Evolutionary conservation across 805 yeast species (phyloP), one percentile per base, ranked within the genome.

Genomic region (Sungouiozyma intestinalis): DNA sequence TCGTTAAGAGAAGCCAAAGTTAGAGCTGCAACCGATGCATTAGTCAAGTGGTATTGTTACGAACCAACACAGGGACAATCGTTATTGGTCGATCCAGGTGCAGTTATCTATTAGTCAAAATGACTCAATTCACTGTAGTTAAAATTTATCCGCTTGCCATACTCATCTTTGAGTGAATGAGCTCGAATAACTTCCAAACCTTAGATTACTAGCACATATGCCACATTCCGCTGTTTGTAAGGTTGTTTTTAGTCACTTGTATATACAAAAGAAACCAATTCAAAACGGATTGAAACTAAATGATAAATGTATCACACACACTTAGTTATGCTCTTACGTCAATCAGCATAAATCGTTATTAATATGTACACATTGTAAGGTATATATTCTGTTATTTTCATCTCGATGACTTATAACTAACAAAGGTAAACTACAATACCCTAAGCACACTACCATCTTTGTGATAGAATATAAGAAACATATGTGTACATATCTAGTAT

Each of bases 21-120:
- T 34, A 77, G 95, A 63, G 92, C 96, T 31, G 85, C 87, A 41
- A 94, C 87, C 29, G 82, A 83, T 62, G 88, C 97, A 29, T 75
- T 92, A 60, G 80, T 86, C 71, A 77, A 85, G 45, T 92, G 92
- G 81, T 92, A 92, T 67, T 73, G 94, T 56, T 92, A 92, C 64
- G 77, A 82, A 48, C 97, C 97, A 14, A 62, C 81, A 37, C 72
- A 72, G 47, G 38, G 18, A 14, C 70, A 69, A 45, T 61, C 75
- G 34, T 92, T 94, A 21, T 61, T 67, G 29, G 58, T 68, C 38
- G 73, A 69, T 49, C 70, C 63, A 41, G 74, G 73, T 48, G 63
- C 66, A 40, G 71, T 69, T 16, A 61, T 69, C 46, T 71, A 66
- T 35, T 68, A 51, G 59, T 16, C 42, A 42, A 33, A 17, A 34